A percentile compares a stretch with the other conserved stretches of the same genome.
Conservation (phyloP, 805 yeast species). For the Schwanniomyces vanrijiae region DNA sequence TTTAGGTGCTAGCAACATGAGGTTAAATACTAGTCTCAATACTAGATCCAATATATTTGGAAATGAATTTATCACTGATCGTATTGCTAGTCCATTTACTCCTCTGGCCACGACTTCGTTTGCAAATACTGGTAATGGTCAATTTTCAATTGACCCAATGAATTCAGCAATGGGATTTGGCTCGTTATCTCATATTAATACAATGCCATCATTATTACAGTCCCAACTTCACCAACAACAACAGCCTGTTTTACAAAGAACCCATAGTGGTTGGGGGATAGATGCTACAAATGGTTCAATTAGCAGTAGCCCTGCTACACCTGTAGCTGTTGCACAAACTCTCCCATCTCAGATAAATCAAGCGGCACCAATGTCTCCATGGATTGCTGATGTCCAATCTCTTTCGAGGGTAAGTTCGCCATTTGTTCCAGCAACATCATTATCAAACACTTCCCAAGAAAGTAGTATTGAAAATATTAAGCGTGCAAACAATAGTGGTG, state of each 20-base stretch:
- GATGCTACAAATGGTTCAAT: conserved; percentile 20
- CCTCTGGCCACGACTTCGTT: conserved; percentile 9
- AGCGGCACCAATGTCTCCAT: conserved; percentile 43
- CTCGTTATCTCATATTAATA: conserved; percentile 13
- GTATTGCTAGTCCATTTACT: conserved; percentile 14
- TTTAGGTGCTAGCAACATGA: conserved; percentile 28
- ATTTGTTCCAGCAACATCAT: conserved; percentile 26
- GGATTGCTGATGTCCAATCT: conserved; percentile 34
- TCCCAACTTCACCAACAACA: conserved; percentile 30
- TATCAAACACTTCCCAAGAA: conserved; percentile 1
- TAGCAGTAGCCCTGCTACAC: conserved; percentile 27
- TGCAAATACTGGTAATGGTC: conserved; percentile 12
- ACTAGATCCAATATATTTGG: conserved; percentile 21
- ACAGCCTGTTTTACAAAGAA: conserved; percentile 31
- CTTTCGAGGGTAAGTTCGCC: conserved; percentile 42
- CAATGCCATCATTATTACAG: conserved; percentile 35
- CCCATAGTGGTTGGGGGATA: conserved; percentile 41
- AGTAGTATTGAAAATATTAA: not conserved
- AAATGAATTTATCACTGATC: conserved; percentile 23
- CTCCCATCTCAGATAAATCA: conserved; percentile 24
- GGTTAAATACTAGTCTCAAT: conserved; percentile 15
- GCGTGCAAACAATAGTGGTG: conserved; percentile 14
- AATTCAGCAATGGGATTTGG: conserved; percentile 14
- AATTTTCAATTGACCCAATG: conserved; percentile 28
- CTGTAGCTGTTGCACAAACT: conserved; percentile 22